A percentile compares a stretch with the other conserved stretches of the same genome.
Conservation (phyloP, 2,329 filamentous ascomycete genomes). For the Neoascochyta sp. region DNA sequence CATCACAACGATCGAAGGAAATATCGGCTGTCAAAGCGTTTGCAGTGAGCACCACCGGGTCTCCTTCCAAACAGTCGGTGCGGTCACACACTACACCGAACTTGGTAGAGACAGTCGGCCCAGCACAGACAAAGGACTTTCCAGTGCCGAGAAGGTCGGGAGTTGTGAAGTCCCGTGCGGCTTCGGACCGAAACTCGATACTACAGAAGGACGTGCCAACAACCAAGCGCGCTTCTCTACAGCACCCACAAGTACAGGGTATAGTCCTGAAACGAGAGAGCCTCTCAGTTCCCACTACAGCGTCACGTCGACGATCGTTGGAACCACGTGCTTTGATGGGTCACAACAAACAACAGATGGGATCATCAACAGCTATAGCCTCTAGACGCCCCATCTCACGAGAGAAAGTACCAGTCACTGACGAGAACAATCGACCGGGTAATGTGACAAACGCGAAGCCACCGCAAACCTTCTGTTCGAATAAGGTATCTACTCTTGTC, state of each 20-base stretch:
- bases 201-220: conserved; percentile 24
- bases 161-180: conserved; percentile 8
- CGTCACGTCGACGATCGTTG: conserved; percentile 15
- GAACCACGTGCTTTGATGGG: conserved; percentile 8
- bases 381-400: conserved; percentile 18
- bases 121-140: conserved; percentile 9
- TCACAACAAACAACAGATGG: conserved; percentile 14
- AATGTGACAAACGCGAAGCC: too few relatives aligned
- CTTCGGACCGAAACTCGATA: conserved; percentile 6
- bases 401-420: conserved; percentile 18
- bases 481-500: too few relatives aligned
- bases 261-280: conserved; percentile 16
- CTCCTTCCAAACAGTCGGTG: conserved; percentile 14
- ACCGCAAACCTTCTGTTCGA: too few relatives aligned
- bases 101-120: conserved; percentile 14
- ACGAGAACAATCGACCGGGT: too few relatives aligned
- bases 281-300: conserved; percentile 10
- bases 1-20: conserved; percentile 16
- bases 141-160: conserved; percentile 18
- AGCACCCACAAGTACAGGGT: conserved; percentile 20
- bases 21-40: conserved; percentile 16
- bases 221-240: conserved; percentile 11
- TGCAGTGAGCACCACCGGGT: conserved; percentile 3
- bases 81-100: conserved; percentile 33
- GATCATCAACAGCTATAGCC: conserved; percentile 12